Percentiles rank a stretch among this genome's conserved stretches.
Conservation (phyloP, 2,329 filamentous ascomycete species). For the Purpureocillium takamizusanense region DNA sequence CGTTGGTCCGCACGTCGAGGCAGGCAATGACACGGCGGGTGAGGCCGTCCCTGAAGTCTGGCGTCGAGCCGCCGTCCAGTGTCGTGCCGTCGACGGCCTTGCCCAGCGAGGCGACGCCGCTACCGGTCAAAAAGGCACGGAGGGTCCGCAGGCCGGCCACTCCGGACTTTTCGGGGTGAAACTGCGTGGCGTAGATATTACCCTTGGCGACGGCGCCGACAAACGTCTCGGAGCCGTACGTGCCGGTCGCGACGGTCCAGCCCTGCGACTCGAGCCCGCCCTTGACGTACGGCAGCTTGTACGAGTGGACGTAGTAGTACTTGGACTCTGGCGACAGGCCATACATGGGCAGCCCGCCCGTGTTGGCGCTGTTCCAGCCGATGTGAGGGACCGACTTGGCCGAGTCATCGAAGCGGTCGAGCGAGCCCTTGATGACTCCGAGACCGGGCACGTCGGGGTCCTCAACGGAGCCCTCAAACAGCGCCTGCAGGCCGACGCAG, state of each 20-base stretch:
- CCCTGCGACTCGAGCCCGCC: slow-evolving; percentile 71
- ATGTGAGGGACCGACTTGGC: slow-evolving; percentile 96
- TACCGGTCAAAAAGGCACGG: slow-evolving; percentile 76
- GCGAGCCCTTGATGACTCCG: slow-evolving; percentile 59
- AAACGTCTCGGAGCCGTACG: slow-evolving; percentile 83
- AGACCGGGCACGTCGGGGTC: slow-evolving; percentile 64
- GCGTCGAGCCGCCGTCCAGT: slow-evolving; percentile 9
- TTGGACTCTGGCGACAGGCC: slow-evolving; percentile 74
- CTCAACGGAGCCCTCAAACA: slow-evolving; percentile 82
- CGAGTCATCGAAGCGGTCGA: slow-evolving; percentile 68
- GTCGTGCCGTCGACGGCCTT: slow-evolving; percentile 5
- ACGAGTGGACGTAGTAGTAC: slow-evolving; percentile 98
- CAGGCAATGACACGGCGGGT: slow-evolving; percentile 94
- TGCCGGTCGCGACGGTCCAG: slow-evolving; percentile 86
- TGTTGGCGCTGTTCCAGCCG: slow-evolving; percentile 90
- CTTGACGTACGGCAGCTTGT: slow-evolving; percentile 67
- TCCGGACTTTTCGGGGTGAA: slow-evolving; percentile 96
- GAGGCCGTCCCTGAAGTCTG: slow-evolving; percentile 51
- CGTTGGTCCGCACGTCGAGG: slow-evolving; percentile 90
- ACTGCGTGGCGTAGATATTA: slow-evolving; percentile 87
- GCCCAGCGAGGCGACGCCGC: slow-evolving; percentile 43
- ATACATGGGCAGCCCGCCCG: slow-evolving; percentile 53
- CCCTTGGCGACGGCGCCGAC: slow-evolving; percentile 80
- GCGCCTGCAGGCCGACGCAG: slow-evolving; percentile 85
- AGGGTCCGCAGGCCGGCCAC: slow-evolving; percentile 77